Percentiles rank a stretch among this genome's conserved stretches.
Conservation (phyloP, 169 alveolate genomes). For the Sarcocystis neurona region DNA sequence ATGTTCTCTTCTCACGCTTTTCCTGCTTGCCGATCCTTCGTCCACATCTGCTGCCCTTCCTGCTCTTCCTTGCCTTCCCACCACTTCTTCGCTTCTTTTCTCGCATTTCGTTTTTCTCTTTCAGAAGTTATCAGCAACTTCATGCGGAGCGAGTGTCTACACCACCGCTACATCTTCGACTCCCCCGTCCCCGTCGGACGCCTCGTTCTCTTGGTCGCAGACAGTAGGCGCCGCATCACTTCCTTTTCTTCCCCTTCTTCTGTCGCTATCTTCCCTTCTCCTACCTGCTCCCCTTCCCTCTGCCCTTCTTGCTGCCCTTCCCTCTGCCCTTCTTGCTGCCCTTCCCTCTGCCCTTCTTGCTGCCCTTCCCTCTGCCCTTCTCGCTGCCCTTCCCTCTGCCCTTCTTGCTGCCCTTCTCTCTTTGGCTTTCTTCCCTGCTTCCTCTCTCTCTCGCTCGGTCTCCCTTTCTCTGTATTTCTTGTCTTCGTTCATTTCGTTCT, state of each 20-base stretch:
- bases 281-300: too few relatives aligned
- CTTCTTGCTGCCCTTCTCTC: too few relatives aligned
- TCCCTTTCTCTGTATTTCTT: too few relatives aligned
- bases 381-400: too few relatives aligned
- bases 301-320: neutral
- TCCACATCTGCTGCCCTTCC: neutral
- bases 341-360: neutral
- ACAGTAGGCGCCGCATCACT: conserved; percentile 83
- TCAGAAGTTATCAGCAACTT: conserved; percentile 79
- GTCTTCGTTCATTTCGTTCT: too few relatives aligned
- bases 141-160: conserved; percentile 93
- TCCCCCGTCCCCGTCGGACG: conserved; percentile 90
- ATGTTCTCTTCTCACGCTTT: neutral
- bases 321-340: neutral
- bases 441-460: too few relatives aligned
- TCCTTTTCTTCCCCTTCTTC: neutral
- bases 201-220: conserved; percentile 90
- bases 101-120: conserved; percentile 8
- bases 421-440: too few relatives aligned
- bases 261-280: too few relatives aligned
- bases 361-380: too few relatives aligned
- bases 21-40: neutral
- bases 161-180: conserved; percentile 92
- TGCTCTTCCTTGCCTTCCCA: neutral
- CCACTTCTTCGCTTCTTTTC: neutral